Evolutionary conservation across 2,329 filamentous ascomycete species (phyloP).

Genomic region (Exophiala mesophila): DNA sequence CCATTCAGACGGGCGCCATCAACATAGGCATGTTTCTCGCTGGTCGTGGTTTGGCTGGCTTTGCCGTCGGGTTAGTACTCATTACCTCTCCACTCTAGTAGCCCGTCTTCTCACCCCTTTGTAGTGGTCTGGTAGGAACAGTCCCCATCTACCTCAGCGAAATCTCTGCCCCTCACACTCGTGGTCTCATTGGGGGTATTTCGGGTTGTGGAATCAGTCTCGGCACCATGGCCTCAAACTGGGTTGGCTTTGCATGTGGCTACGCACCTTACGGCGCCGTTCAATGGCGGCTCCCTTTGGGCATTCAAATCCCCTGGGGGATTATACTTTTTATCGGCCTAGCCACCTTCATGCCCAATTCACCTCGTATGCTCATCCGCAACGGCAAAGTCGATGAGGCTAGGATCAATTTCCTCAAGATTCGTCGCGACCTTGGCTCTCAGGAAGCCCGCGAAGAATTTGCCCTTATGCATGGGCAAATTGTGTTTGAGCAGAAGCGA

Average conservation of each 20-base stretch:
- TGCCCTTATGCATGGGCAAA: slow-evolving; percentile 79
- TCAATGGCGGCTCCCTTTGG: slow-evolving; percentile 76
- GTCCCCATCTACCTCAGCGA: slow-evolving; percentile 26
- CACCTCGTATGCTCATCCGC: slow-evolving; percentile 79
- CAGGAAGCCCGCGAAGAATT: slow-evolving; percentile 73
- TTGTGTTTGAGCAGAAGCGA: slow-evolving; percentile 70
- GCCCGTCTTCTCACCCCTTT: background rate
- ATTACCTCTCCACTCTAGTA: slow-evolving; percentile 58
- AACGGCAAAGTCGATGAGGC: slow-evolving; percentile 65
- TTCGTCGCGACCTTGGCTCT: slow-evolving; percentile 73
- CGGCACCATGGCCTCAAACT: slow-evolving; percentile 68
- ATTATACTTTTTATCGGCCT: slow-evolving; percentile 67
- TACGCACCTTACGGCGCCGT: slow-evolving; percentile 58
- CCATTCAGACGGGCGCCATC: slow-evolving; percentile 58
- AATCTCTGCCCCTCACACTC: slow-evolving; percentile 54
- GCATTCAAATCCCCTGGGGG: slow-evolving; percentile 74
- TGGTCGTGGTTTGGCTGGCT: slow-evolving; percentile 68
- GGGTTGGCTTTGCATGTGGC: slow-evolving; percentile 67
- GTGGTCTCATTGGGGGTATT: slow-evolving; percentile 70
- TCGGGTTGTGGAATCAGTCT: slow-evolving; percentile 82
- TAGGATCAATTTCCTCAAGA: slow-evolving; percentile 55
- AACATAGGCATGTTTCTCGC: slow-evolving; percentile 60
- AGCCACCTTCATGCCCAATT: slow-evolving; percentile 74
- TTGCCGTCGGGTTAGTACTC: slow-evolving; percentile 77
- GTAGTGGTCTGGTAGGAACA: slow-evolving; percentile 22